These are phyloP conservation scores for Russula ochroleuca DNA, from an alignment of 768 basidiomycete species.

Conservation along the genomic window DNA sequence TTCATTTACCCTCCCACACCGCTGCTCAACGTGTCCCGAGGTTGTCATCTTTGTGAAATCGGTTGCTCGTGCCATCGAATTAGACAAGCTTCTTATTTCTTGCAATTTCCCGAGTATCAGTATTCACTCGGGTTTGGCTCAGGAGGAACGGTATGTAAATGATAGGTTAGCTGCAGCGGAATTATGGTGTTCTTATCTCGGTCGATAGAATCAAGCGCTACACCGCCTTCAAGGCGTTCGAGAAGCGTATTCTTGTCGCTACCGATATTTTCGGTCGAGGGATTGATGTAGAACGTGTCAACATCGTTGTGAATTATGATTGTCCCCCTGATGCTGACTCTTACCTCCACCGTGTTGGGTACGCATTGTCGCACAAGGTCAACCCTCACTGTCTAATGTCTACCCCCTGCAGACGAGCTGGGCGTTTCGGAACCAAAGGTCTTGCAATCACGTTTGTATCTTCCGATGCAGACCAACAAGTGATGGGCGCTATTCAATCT, in stretches of 20 bases:
- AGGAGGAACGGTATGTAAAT: slow-evolving; percentile 85
- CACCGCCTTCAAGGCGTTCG: slow-evolving; percentile 97
- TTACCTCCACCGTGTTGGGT: slow-evolving; percentile 98
- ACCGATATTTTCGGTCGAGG: slow-evolving; percentile 99
- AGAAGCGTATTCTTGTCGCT: slow-evolving; percentile 97
- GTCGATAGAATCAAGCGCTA: slow-evolving; percentile 79
- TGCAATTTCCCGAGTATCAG: slow-evolving; percentile 99
- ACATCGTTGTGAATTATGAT: slow-evolving; percentile 99
- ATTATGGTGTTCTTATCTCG: background rate
- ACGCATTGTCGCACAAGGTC: slow-evolving; percentile 29
- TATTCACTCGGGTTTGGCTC: slow-evolving; percentile 91
- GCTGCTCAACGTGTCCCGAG: slow-evolving; percentile 39
- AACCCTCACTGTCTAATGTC: background rate
- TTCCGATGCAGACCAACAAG: slow-evolving; percentile 87
- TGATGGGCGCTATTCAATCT: slow-evolving; percentile 91
- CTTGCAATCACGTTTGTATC: slow-evolving; percentile 96
- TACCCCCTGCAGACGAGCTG: slow-evolving; percentile 70
- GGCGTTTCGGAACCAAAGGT: slow-evolving; percentile 99
- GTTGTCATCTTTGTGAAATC: slow-evolving; percentile 99
- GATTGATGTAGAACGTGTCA: slow-evolving; percentile 99
- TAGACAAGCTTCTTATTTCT: slow-evolving; percentile 92
- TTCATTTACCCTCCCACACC: background rate
- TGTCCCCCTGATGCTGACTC: slow-evolving; percentile 96
- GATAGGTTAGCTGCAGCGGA: background rate
- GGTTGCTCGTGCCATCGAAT: slow-evolving; percentile 90